Base-by-base conservation (phyloP, 108 stramenopile species). In the Hondaea fermentalgiana region DNA sequence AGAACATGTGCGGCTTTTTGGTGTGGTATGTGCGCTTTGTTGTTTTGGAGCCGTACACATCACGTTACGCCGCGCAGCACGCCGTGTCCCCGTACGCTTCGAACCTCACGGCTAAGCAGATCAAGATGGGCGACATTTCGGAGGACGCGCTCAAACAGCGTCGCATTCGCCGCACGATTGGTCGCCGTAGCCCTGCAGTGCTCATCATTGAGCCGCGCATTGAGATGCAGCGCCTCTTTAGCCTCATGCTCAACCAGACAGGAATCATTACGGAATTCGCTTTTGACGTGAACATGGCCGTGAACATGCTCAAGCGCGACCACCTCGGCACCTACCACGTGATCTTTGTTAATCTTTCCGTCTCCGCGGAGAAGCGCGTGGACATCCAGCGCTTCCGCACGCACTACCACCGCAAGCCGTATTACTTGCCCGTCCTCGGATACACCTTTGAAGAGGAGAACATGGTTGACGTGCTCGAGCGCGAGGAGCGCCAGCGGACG, bases 231-330 rank as follows among this genome's bases (percentile, higher is more conserved):
- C 76, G 76, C 5, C 76, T 83, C 49, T 83, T 83, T 4, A 53
- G 49, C 4, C 51, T 53, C 28, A 47, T 83, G 45, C 76, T 83
- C 28, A 47, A 83, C 12, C 45, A 53, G 45, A 28, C 51, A 0
- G 76, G 51, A 12, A 53, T 53, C 23, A 12, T 47, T 23, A 53
- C 76, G 12, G 51, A 47, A 12, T 83, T 83, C 28, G 76, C 76
- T 6, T 83, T 83, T 35, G 76, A 53, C 49, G 23, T 83, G 14
- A 53, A 83, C 51, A 53, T 53, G 51, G 76, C 49, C 51, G 49
- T 47, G n/a, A 14, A 47, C 51, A 83, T 83, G 76, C 76, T 83
- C 76, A 83, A 53, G 76, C 76, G 76, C n/a, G 76, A 83, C 25
- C 76, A 47, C 49, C 45, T 47, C 1, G 76, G 51, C 28, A 53